Percentiles rank a stretch among this genome's conserved stretches.
Evolutionary conservation across 176 grass and related monocot genomes (phyloP).

Genomic region (Stipa capillata): DNA sequence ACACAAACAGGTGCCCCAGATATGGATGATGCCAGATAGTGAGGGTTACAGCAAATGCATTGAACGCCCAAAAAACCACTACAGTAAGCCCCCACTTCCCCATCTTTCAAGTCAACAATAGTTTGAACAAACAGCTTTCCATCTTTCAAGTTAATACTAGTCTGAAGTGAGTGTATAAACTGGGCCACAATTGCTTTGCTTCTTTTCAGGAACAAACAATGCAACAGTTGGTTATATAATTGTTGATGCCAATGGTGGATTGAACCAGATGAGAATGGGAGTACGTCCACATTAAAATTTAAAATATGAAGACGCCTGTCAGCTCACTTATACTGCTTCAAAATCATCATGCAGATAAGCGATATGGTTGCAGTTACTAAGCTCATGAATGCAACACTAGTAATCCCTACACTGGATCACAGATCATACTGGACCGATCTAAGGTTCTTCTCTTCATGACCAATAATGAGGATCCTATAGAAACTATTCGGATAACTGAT

Average conservation of each 20-base stretch:
- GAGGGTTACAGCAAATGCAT: slow-evolving; percentile 50
- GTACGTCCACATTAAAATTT: slow-evolving; percentile 30
- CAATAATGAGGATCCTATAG: background rate
- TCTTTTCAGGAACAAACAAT: slow-evolving; percentile 26
- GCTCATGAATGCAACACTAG: slow-evolving; percentile 78
- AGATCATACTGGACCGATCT: slow-evolving; percentile 79
- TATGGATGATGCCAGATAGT: slow-evolving; percentile 45
- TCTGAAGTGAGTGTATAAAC: background rate
- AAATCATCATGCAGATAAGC: slow-evolving; percentile 54
- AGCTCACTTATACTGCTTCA: background rate
- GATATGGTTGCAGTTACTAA: slow-evolving; percentile 82
- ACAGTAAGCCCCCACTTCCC: slow-evolving; percentile 20
- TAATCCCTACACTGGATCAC: slow-evolving; percentile 70
- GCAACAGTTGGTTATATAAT: slow-evolving; percentile 53
- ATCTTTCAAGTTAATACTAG: background rate
- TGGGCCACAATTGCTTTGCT: background rate
- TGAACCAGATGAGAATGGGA: slow-evolving; percentile 87
- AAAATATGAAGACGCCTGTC: slow-evolving; percentile 1
- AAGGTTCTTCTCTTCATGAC: slow-evolving; percentile 32
- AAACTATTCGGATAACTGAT: slow-evolving; percentile 12
- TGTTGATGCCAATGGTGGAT: slow-evolving; percentile 63
- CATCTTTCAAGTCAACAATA: background rate
- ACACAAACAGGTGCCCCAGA: slow-evolving; percentile 33
- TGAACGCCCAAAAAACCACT: slow-evolving; percentile 29
- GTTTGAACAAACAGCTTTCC: background rate